Percentiles rank a stretch among this genome's conserved stretches.
Conservation (phyloP, 1,284 basidiomycete species). For the Schizophyllum commune region DNA sequence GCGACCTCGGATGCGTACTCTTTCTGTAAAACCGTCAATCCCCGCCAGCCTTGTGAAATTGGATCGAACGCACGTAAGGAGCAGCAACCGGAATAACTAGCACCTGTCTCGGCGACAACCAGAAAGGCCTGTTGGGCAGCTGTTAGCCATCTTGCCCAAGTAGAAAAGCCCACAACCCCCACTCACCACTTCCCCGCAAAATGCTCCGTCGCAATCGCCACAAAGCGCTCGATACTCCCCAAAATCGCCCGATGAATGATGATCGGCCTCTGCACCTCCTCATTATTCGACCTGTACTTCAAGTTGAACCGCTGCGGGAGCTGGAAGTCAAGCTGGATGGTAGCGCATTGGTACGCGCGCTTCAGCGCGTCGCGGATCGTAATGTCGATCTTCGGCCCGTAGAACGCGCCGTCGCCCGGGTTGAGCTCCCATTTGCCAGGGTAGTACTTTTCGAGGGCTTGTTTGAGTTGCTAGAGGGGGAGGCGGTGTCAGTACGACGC, state of each 20-base stretch:
- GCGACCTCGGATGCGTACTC: slow-evolving; percentile 85
- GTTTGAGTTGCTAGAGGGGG: slow-evolving; percentile 63
- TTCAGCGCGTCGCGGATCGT: slow-evolving; percentile 90
- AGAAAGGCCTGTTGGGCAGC: slow-evolving; percentile 74
- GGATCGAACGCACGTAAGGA: slow-evolving; percentile 64
- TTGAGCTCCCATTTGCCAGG: slow-evolving; percentile 92
- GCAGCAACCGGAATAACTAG: slow-evolving; percentile 91
- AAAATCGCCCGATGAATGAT: slow-evolving; percentile 99
- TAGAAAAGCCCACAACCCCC: slow-evolving; percentile 77
- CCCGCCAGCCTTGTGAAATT: slow-evolving; percentile 10
- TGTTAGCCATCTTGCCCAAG: slow-evolving; percentile 34
- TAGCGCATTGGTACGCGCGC: slow-evolving; percentile 96
- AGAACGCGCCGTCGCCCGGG: slow-evolving; percentile 96
- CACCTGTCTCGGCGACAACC: slow-evolving; percentile 93
- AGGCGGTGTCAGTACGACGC: slow-evolving; percentile 6
- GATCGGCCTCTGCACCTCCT: slow-evolving; percentile 62
- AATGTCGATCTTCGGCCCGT: slow-evolving; percentile 97
- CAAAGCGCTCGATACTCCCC: slow-evolving; percentile 92
- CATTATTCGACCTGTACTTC: slow-evolving; percentile 59
- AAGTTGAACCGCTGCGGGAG: slow-evolving; percentile 97
- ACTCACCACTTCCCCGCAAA: slow-evolving; percentile 93
- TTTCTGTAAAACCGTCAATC: slow-evolving; percentile 45
- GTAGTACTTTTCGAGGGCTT: slow-evolving; percentile 82
- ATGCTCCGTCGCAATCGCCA: slow-evolving; percentile 96
- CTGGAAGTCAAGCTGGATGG: slow-evolving; percentile 99